These are phyloP conservation scores for Fraxinus cuspidata DNA, from an alignment of 257 asterid species.

Conservation along the genomic window DNA sequence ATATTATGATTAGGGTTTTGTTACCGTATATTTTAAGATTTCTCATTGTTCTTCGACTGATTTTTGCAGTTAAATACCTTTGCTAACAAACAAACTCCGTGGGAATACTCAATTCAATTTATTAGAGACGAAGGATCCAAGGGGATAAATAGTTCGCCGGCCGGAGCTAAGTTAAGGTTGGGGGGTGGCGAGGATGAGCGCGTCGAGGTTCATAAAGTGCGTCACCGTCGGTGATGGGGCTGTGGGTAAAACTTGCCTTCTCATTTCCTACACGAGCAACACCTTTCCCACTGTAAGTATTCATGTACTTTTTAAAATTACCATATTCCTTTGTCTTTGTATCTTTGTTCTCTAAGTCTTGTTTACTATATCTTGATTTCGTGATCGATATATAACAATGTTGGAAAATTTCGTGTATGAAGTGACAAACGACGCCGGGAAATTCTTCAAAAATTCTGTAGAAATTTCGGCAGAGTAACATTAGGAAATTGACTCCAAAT, in stretches of 20 bases:
- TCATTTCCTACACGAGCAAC: conserved; percentile 84
- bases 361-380: not conserved
- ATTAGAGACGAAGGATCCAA: not conserved
- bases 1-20: conserved; percentile 24
- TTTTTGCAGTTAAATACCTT: conserved; percentile 34
- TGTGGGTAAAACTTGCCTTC: conserved; percentile 83
- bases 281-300: conserved; percentile 65
- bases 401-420: too few species aligned
- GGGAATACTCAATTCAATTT: not conserved
- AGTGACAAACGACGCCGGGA: too few species aligned
- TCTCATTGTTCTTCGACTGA: conserved; percentile 15
- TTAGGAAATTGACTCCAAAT: too few species aligned
- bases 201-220: conserved; percentile 77
- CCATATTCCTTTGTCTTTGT: not conserved
- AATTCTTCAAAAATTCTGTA: too few species aligned
- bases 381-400: not conserved
- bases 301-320: not conserved
- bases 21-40: conserved; percentile 29
- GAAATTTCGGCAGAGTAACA: too few species aligned
- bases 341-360: not conserved
- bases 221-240: conserved; percentile 89
- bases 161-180: conserved; percentile 18
- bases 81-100: conserved; percentile 10
- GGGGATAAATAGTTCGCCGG: conserved; percentile 25
- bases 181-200: conserved; percentile 64